Percentiles rank a stretch among this genome's conserved stretches.
These are phyloP conservation scores for Jamesozyma piceae DNA, from an alignment of 805 yeast species.

Conservation along the genomic window DNA sequence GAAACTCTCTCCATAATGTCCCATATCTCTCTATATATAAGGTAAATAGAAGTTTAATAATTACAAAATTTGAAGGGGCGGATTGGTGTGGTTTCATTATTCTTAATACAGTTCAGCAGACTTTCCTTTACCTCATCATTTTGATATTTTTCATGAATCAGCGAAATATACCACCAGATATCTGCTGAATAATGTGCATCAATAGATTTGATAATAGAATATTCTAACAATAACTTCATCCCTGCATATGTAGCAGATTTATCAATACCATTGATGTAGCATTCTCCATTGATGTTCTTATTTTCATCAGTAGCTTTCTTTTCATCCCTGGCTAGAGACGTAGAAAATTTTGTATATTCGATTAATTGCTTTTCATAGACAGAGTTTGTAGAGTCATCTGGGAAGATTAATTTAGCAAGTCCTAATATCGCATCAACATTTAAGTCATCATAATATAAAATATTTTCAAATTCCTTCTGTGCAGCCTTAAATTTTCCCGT, in stretches of 20 bases:
- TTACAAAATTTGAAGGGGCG: conserved; percentile 30
- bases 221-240: conserved; percentile 35
- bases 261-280: conserved; percentile 48
- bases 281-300: background rate
- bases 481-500: conserved; percentile 38
- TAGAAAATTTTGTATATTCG: conserved; percentile 1
- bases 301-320: background rate
- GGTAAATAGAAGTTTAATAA: too few species aligned
- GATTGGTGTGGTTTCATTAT: conserved; percentile 55
- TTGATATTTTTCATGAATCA: conserved; percentile 50
- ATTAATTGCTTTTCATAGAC: conserved; percentile 3
- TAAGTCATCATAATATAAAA: conserved; percentile 41
- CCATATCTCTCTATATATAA: too few species aligned
- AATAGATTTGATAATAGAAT: conserved; percentile 28
- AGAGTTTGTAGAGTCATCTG: conserved; percentile 26
- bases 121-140: conserved; percentile 43
- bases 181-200: conserved; percentile 44
- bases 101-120: conserved; percentile 54
- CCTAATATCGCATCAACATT: conserved; percentile 49
- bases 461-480: conserved; percentile 54
- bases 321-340: background rate
- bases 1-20: too few species aligned
- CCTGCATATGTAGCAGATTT: conserved; percentile 52
- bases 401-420: conserved; percentile 40
- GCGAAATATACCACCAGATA: conserved; percentile 59